These are phyloP conservation scores for Hemileccinum hortonii DNA, from an alignment of 1,284 basidiomycete species.

Conservation along the genomic window DNA sequence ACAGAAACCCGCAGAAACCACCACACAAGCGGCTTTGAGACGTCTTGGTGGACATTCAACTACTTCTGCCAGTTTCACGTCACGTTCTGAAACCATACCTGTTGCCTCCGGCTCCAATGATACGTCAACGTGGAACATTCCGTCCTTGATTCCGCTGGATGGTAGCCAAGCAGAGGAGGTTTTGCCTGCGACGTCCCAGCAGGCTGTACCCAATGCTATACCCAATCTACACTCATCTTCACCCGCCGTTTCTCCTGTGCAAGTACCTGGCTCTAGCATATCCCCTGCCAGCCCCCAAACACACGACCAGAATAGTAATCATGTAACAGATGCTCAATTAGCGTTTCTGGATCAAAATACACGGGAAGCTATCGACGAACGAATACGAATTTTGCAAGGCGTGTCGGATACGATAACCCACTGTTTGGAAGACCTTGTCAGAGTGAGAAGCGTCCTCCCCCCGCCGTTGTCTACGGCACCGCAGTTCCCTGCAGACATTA, in stretches of 20 bases:
- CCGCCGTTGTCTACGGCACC: conserved; percentile 14
- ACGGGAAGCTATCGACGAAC: conserved; percentile 79
- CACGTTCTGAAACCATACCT: conserved; percentile 9
- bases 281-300: not conserved
- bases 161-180: conserved; percentile 20
- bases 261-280: not conserved
- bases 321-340: conserved; percentile 59
- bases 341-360: conserved; percentile 60
- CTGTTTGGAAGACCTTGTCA: conserved; percentile 75
- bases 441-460: conserved; percentile 70
- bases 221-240: conserved; percentile 2
- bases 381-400: conserved; percentile 71
- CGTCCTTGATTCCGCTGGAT: conserved; percentile 56
- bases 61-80: not conserved
- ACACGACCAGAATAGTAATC: conserved; percentile 32
- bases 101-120: conserved; percentile 11
- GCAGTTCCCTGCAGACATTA: not conserved
- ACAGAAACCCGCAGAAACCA: conserved; percentile 43
- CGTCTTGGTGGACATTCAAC: conserved; percentile 27
- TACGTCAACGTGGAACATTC: conserved; percentile 33
- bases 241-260: not conserved
- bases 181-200: conserved; percentile 6
- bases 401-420: conserved; percentile 68
- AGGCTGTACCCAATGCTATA: not conserved
- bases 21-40: conserved; percentile 45